These are phyloP conservation scores for Lecanicillium sp. DNA, from an alignment of 2,329 filamentous ascomycete species.

Conservation along the genomic window DNA sequence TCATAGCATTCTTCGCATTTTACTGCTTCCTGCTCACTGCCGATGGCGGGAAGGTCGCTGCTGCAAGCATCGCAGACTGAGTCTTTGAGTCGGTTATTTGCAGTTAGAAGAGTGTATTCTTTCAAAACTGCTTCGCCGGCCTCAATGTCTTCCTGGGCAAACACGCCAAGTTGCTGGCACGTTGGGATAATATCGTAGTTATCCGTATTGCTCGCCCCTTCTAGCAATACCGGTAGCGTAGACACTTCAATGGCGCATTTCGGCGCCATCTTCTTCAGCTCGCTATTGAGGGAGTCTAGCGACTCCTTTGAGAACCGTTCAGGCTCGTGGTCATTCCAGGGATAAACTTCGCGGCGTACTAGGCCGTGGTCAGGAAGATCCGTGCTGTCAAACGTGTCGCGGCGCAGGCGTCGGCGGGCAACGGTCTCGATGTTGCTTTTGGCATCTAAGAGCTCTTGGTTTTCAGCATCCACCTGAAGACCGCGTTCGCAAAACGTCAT, in stretches of 20 bases:
- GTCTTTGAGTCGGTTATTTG: constrained; percentile 81
- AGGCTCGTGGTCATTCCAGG: constrained; percentile 60
- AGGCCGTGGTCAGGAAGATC: constrained; percentile 61
- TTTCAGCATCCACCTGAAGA: constrained; percentile 42
- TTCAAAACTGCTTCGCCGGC: constrained; percentile 69
- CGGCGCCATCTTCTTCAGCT: constrained; percentile 61
- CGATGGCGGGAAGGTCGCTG: constrained; percentile 56
- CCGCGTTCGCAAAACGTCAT: constrained; percentile 57
- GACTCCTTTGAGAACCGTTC: constrained; percentile 64
- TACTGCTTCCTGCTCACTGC: constrained; percentile 37
- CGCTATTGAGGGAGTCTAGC: constrained; percentile 61
- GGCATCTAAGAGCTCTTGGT: constrained; percentile 46
- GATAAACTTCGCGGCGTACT: constrained; percentile 63
- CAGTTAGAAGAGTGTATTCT: constrained; percentile 81
- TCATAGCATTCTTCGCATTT: constrained; percentile 55
- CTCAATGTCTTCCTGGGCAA: constrained; percentile 72
- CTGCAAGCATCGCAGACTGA: constrained; percentile 86
- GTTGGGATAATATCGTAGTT: constrained; percentile 43
- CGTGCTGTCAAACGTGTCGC: constrained; percentile 36
- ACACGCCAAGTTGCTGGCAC: constrained; percentile 77
- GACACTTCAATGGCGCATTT: constrained; percentile 75
- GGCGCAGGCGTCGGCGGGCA: constrained; percentile 38
- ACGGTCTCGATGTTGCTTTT: constrained; percentile 45
- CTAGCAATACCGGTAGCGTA: constrained; percentile 63
- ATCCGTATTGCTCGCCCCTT: constrained; percentile 42